Conservation (phyloP, 129 eudicot species). For the Dittrichia graveolens region DNA sequence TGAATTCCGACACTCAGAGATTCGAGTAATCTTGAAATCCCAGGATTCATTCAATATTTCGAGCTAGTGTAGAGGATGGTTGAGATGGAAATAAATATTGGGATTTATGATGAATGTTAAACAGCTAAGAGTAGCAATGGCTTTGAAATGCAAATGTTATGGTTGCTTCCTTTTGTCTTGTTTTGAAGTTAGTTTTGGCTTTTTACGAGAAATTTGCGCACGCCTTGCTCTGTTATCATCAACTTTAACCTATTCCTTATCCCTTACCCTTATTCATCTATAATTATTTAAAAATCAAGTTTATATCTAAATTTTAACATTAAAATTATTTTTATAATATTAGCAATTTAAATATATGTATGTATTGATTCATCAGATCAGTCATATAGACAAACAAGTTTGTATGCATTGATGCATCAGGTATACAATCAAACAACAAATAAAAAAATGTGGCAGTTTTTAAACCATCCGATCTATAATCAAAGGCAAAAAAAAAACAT, state of each 20-base stretch:
- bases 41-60: conserved; percentile 32
- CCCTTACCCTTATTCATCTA: too few relatives aligned
- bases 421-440: too few relatives aligned
- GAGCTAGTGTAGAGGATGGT: conserved; percentile 28
- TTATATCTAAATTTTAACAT: too few relatives aligned
- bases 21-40: conserved; percentile 28
- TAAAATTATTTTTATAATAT: too few relatives aligned
- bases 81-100: conserved; percentile 35
- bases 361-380: too few relatives aligned
- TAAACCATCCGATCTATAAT: too few relatives aligned
- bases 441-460: too few relatives aligned
- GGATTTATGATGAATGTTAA: conserved; percentile 23
- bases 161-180: conserved; percentile 28
- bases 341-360: too few relatives aligned
- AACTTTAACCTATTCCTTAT: background rate
- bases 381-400: too few relatives aligned
- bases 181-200: conserved; percentile 37
- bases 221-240: conserved; percentile 33
- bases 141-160: conserved; percentile 30
- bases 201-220: conserved; percentile 19
- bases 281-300: too few relatives aligned
- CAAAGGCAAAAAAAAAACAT: too few relatives aligned
- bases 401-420: too few relatives aligned
- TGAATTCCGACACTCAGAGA: conserved; percentile 17
- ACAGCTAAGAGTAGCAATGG: conserved; percentile 33